phyloP scores from a whole-genome alignment of 257 asterid genomes.

The Primulina huaijiensis region DNA sequence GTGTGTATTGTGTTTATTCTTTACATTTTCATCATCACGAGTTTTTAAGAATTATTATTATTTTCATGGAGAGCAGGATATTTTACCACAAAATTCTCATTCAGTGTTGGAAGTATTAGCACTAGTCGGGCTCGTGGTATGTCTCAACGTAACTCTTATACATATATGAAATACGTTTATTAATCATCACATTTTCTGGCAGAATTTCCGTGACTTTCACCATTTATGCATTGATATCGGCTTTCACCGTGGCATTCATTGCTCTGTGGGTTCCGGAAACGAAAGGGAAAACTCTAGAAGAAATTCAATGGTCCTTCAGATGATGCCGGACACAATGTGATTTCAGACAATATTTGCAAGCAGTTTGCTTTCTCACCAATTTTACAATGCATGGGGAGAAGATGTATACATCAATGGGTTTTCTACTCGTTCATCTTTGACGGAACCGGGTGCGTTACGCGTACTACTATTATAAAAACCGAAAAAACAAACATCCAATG shows the following conservation, averaged over 20 bases:
- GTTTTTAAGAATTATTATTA: neutral
- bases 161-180: neutral
- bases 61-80: constrained; percentile 42
- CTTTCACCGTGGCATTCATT: constrained; percentile 55
- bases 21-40: neutral
- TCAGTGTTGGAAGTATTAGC: constrained; percentile 45
- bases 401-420: neutral
- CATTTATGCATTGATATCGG: constrained; percentile 52
- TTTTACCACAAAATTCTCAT: constrained; percentile 41
- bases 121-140: constrained; percentile 70
- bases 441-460: neutral
- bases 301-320: constrained; percentile 62
- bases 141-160: constrained; percentile 14
- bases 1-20: constrained; percentile 27
- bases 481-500: too few relatives aligned
- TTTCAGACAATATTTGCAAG: neutral
- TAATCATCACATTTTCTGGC: neutral
- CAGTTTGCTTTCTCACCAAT: neutral
- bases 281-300: constrained; percentile 86
- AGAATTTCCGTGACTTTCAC: constrained; percentile 54
- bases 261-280: constrained; percentile 83
- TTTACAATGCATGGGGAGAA: neutral
- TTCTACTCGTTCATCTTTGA: neutral
- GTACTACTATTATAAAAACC: too few relatives aligned
- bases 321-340: constrained; percentile 23